Base-by-base conservation (phyloP, 352 stramenopile genomes). In the Phytophthora cactorum region DNA sequence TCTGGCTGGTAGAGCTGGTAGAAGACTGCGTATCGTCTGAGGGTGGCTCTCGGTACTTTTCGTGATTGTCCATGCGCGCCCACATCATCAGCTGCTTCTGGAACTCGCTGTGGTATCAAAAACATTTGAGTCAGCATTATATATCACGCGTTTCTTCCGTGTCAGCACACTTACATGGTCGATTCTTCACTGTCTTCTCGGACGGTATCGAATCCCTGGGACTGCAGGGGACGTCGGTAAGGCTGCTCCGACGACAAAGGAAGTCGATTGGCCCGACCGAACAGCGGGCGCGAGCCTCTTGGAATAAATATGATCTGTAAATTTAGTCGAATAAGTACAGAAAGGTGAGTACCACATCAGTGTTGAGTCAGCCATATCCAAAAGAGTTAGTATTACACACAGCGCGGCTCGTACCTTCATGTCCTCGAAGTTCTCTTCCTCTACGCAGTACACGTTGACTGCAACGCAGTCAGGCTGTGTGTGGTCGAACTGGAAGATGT, bases 401-500 rank as follows among this genome's bases (percentile, higher is more conserved):
- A 22, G 22, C 22, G 22, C 22, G 22, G 22, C 22, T 22, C 50
- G 12, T 36, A 92, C 86, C 74, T 91, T 91, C 59, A 95, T 74
- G 46, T 92, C 81, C 31, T 95, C 84, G 66, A 95, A 89, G 70
- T 89, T 92, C 57, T 92, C 81, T 52, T 89, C 79, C 43, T 95
- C 86, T 17, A 95, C 74, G 59, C 84, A 92, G 66, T 93, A 92
- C 46, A 95, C 66, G 47, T 95, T 95, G 17, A 95, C 83, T 29
- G 82, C 86, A 32, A 95, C 74, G 22, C 74, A 78, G 47, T 93
- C 84, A 28, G 85, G 78, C 36, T 90, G 75, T 6, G 74, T 82
- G 63, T 86, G 80, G 50, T 95, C 86, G 49, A 93, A 93, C 54
- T 95, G 86, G 65, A 95, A 95, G 58, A 95, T 90, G 63, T 95